Evolutionary conservation across 2,329 filamentous ascomycete species (phyloP).

Genomic region (Diaporthe humulicola): DNA sequence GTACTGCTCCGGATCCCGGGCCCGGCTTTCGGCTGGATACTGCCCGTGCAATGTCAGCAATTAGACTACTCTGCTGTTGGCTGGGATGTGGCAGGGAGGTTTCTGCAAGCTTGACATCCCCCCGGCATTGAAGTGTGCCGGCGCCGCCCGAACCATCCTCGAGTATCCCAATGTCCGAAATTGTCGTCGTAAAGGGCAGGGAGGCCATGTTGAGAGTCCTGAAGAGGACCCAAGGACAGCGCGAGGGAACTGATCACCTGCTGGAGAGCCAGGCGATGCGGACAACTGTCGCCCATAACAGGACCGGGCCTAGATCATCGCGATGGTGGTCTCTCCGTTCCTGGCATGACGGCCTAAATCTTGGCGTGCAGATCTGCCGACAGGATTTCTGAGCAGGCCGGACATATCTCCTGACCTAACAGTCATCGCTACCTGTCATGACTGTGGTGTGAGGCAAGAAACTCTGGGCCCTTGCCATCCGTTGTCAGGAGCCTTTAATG

Average conservation of each 20-base stretch:
- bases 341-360: background rate
- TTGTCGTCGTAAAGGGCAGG: background rate
- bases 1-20: slow-evolving; percentile 10
- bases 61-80: too few species aligned
- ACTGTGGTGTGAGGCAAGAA: background rate
- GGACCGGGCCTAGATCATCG: background rate
- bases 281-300: background rate
- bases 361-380: slow-evolving; percentile 14
- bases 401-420: background rate
- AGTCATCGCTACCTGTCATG: background rate
- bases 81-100: background rate
- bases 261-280: background rate
- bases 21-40: slow-evolving; percentile 2
- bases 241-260: background rate
- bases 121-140: background rate
- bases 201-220: too few species aligned
- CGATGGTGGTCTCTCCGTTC: background rate
- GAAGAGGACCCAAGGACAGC: background rate
- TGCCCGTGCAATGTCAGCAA: slow-evolving; percentile 14
- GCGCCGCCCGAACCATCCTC: background rate
- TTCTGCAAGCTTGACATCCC: background rate
- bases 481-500: background rate
- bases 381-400: background rate
- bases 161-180: background rate
- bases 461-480: too few species aligned